Evolutionary conservation across 495 filamentous ascomycete species (phyloP).

Genomic region (Coniosporium apollinis): DNA sequence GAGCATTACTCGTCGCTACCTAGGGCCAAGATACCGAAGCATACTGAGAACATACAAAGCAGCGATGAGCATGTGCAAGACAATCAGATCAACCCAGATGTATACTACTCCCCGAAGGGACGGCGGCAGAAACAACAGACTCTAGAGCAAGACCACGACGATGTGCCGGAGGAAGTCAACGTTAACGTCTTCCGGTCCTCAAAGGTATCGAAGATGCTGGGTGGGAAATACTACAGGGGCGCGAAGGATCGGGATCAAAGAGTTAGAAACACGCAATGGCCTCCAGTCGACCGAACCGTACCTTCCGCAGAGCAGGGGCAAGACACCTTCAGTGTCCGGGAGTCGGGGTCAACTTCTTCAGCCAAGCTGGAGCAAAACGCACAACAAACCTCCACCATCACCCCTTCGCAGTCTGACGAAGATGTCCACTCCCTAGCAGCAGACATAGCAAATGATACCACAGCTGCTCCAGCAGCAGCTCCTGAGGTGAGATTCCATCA

Average conservation of each 20-base stretch:
- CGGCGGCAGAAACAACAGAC: not conserved
- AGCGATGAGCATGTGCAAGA: slow-evolving; percentile 19
- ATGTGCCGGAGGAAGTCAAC: slow-evolving; percentile 7
- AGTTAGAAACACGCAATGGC: slow-evolving; percentile 13
- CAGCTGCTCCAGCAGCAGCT: slow-evolving; percentile 1
- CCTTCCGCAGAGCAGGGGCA: slow-evolving; percentile 21
- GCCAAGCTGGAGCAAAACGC: too few species aligned
- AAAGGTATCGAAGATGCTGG: slow-evolving; percentile 38
- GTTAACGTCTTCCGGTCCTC: slow-evolving; percentile 36
- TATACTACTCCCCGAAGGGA: slow-evolving; percentile 16
- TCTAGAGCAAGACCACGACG: slow-evolving; percentile 2
- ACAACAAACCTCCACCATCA: too few species aligned
- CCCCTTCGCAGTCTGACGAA: slow-evolving; percentile 4
- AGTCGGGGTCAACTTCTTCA: slow-evolving; percentile 12
- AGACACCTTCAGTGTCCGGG: slow-evolving; percentile 27
- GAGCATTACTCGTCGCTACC: slow-evolving; percentile 38
- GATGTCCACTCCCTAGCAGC: slow-evolving; percentile 21
- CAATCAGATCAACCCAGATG: slow-evolving; percentile 36
- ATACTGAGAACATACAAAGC: slow-evolving; percentile 29
- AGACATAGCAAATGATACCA: slow-evolving; percentile 20
- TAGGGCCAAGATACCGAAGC: slow-evolving; percentile 40
- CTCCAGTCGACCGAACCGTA: slow-evolving; percentile 18
- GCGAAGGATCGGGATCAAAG: slow-evolving; percentile 13
- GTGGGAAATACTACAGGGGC: slow-evolving; percentile 14
- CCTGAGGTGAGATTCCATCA: slow-evolving; percentile 10